Percentiles rank a stretch among this genome's conserved stretches.
These are phyloP conservation scores for Myxozyma lipomycoides DNA, from an alignment of 805 yeast species.

Conservation along the genomic window DNA sequence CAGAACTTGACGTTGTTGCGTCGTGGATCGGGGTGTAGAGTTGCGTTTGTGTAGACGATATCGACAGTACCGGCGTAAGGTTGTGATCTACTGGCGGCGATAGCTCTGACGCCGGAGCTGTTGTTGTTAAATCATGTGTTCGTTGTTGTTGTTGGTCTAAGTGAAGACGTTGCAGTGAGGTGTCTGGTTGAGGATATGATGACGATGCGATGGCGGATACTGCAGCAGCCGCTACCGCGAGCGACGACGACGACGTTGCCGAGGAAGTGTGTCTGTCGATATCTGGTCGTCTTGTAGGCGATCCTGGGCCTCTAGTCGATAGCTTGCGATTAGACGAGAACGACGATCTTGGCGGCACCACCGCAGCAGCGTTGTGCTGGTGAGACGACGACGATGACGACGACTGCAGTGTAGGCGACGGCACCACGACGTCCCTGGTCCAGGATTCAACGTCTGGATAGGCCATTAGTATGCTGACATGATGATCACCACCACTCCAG, in stretches of 20 bases:
- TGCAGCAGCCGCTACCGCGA: slow-evolving; percentile 14
- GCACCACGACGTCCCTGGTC: slow-evolving; percentile 21
- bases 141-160: background rate
- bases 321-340: background rate
- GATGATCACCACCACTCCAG: background rate
- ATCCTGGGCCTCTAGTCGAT: background rate
- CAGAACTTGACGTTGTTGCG: no score
- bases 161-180: background rate
- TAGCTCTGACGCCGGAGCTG: background rate
- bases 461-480: background rate
- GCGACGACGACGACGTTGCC: background rate
- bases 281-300: background rate
- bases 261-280: slow-evolving; percentile 1
- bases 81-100: background rate
- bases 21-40: background rate
- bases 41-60: background rate
- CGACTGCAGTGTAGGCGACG: slow-evolving; percentile 9
- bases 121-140: background rate
- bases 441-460: slow-evolving; percentile 24
- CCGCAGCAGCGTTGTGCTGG: background rate
- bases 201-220: slow-evolving; percentile 7
- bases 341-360: background rate
- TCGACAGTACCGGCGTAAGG: background rate
- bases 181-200: background rate
- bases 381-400: slow-evolving; percentile 2